Percentiles rank a stretch among this genome's conserved stretches.
Evolutionary conservation across 1,284 basidiomycete genomes (phyloP).

Genomic region (Leucoagaricus sp.): DNA sequence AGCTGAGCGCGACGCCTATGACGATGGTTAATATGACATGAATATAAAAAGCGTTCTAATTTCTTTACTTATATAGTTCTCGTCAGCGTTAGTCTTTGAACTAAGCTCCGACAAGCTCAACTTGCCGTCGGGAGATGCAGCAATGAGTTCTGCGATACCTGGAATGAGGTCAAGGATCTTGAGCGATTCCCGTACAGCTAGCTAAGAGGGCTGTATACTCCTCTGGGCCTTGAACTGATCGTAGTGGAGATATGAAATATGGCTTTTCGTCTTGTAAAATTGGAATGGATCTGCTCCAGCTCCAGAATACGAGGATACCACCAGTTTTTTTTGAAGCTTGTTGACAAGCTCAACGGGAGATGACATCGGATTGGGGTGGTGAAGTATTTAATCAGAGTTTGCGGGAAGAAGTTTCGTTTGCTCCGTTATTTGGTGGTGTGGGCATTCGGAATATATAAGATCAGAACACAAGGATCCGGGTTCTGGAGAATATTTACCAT

Average conservation of each 20-base stretch:
- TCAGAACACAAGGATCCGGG: too few species aligned
- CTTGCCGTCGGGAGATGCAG: neutral
- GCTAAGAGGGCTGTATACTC: constrained; percentile 8
- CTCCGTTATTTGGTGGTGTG: too few species aligned
- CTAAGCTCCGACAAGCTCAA: neutral
- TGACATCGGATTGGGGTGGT: too few species aligned
- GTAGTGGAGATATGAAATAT: constrained; percentile 4
- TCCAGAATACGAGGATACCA: too few species aligned
- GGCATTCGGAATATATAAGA: too few species aligned
- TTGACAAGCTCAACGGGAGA: neutral
- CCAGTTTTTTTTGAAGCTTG: neutral
- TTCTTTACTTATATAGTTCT: constrained; percentile 3
- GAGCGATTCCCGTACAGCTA: constrained; percentile 3
- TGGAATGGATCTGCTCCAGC: too few species aligned
- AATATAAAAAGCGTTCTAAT: neutral
- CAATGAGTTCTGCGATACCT: constrained; percentile 5
- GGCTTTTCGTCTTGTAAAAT: neutral
- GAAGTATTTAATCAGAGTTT: too few species aligned
- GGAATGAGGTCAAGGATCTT: neutral
- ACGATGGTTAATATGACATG: neutral
- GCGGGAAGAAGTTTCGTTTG: too few species aligned
- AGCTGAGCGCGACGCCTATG: constrained; percentile 3
- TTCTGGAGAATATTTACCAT: too few species aligned
- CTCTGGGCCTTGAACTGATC: constrained; percentile 2
- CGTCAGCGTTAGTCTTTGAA: neutral